Base-by-base conservation (phyloP, 2,329 filamentous ascomycete genomes). In the Leptographium flavum region DNA sequence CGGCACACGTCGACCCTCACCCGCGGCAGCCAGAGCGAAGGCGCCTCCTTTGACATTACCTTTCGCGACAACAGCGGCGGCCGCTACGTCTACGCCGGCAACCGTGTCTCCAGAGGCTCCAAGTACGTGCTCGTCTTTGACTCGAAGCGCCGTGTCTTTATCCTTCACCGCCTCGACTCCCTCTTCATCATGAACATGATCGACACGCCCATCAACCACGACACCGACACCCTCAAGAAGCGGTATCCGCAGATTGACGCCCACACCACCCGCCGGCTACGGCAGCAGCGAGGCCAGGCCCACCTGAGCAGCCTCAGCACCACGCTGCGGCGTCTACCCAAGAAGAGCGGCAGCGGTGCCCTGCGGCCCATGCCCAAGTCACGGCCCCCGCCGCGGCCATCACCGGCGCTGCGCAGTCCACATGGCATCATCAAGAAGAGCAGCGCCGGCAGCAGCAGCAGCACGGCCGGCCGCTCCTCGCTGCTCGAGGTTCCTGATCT, bases 131-230 rank as follows among this genome's bases (percentile, higher is more conserved):
- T 94, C 43, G 74, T 90, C 47, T 92, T 90, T 57, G 84, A 94
- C 60, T 71, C 81, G 9, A 67, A 70, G 17, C 78, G 76, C 43
- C 78, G 90, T 56, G 81, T 74, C 46, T 92, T 92, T 53, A 78
- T 92, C 25, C 71, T 95, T 45, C 87, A 95, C 64, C 79, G 78
- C 43, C 68, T 95, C 45, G 77, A 86, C 57, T 82, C 80, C n/a
- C 79, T 80, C 33, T 83, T 94, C 63, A 81, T 86, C 56, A 88
- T 94, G 81, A 95, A 94, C 60, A 65, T 94, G 45, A 78, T 75
- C 43, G 76, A 73, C 45, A 78, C 78, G 14, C 84, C 82, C 3
- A 74, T 70, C 52, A 80, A 81, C 55, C 66, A 70, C 45, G 76
- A 85, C 52, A 63, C 71, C 44, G 73, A 74, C 27, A 76, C 72